Percentiles rank a stretch among this genome's conserved stretches.
These are phyloP conservation scores for Striga hermonthica DNA, from an alignment of 305 asterid genomes.

Conservation along the genomic window DNA sequence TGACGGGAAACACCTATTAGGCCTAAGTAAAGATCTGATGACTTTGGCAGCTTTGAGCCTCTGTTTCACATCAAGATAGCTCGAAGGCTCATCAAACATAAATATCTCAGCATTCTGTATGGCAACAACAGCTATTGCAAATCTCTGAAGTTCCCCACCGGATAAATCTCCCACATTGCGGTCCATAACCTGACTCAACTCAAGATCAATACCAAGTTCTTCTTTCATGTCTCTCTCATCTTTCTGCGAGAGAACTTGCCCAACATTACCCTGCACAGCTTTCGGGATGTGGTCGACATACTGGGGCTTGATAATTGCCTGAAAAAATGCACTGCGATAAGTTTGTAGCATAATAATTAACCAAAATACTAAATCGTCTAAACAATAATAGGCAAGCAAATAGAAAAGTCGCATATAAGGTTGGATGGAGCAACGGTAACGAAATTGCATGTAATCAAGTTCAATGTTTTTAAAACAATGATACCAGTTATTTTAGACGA, in stretches of 20 bases:
- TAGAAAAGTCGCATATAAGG: constrained; percentile 9
- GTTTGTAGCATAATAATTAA: constrained; percentile 17
- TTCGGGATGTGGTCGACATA: constrained; percentile 94
- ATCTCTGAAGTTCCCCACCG: constrained; percentile 99
- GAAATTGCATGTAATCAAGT: neutral
- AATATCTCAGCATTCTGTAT: constrained; percentile 92
- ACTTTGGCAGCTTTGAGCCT: constrained; percentile 98
- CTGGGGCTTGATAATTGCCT: constrained; percentile 97
- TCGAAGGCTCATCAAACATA: constrained; percentile 98
- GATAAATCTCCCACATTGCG: constrained; percentile 95
- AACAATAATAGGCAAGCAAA: neutral
- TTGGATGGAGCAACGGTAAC: constrained; percentile 1
- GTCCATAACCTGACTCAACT: constrained; percentile 87
- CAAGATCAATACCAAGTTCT: constrained; percentile 72
- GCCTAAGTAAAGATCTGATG: constrained; percentile 85
- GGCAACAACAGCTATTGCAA: constrained; percentile 92
- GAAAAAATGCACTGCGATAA: constrained; percentile 26
- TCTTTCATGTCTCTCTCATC: constrained; percentile 81
- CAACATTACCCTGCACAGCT: constrained; percentile 97
- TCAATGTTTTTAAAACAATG: neutral
- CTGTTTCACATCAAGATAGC: constrained; percentile 96
- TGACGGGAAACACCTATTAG: constrained; percentile 43
- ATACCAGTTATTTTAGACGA: neutral
- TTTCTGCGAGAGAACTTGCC: constrained; percentile 89
- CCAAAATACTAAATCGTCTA: constrained; percentile 9